Percentiles rank a stretch among this genome's conserved stretches.
phyloP scores from a whole-genome alignment of 2,329 filamentous ascomycete genomes.

The Xylariaceae sp. region DNA sequence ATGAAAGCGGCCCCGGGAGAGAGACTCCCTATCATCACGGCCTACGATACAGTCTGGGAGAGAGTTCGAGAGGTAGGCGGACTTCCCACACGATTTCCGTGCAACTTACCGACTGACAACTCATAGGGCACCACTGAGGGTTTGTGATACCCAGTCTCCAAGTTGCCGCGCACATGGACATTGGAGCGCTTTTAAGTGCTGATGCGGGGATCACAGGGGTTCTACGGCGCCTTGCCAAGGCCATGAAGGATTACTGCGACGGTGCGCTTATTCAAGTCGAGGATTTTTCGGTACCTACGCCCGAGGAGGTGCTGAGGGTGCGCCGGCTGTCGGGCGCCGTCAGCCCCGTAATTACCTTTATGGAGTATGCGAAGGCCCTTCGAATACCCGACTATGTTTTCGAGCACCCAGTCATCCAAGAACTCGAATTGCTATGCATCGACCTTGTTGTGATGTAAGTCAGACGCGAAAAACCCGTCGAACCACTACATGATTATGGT shows the following conservation, averaged over 20 bases:
- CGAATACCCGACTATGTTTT: constrained; percentile 15
- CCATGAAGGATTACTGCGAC: constrained; percentile 11
- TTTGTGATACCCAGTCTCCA: background rate
- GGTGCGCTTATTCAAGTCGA: constrained; percentile 12
- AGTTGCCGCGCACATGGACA: background rate
- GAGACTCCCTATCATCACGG: constrained; percentile 5
- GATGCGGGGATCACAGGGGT: background rate
- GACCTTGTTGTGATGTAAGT: constrained; percentile 13
- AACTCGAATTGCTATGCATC: constrained; percentile 8
- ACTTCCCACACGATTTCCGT: background rate
- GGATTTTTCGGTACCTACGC: constrained; percentile 4
- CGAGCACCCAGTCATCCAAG: constrained; percentile 11
- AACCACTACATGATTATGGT: too few relatives aligned
- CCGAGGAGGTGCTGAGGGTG: constrained; percentile 14
- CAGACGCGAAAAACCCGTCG: background rate
- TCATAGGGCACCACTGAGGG: constrained; percentile 3
- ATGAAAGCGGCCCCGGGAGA: background rate
- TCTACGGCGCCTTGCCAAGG: constrained; percentile 7
- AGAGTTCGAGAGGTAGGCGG: constrained; percentile 2
- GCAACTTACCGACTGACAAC: background rate
- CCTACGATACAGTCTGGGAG: constrained; percentile 13
- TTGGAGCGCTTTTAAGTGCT: background rate
- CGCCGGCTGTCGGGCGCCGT: constrained; percentile 14
- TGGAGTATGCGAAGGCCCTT: constrained; percentile 17
- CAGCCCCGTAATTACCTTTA: constrained; percentile 9